phyloP scores from a whole-genome alignment of 2,329 filamentous ascomycete species.

The Uncinocarpus reesii region DNA sequence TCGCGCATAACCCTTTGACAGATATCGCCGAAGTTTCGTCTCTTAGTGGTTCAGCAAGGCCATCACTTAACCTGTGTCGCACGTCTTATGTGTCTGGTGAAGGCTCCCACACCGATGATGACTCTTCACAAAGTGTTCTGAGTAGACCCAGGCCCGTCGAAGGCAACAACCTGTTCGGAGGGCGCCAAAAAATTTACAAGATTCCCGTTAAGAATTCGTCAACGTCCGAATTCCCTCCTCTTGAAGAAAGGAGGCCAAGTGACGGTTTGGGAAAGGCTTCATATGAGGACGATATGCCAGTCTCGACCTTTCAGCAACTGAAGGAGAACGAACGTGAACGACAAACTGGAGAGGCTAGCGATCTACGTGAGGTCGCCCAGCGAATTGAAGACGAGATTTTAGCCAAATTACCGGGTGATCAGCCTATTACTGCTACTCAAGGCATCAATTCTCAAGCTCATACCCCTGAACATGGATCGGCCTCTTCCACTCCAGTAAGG shows the following conservation, averaged over 20 bases:
- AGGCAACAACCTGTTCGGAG: constrained; percentile 87
- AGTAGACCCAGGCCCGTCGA: constrained; percentile 69
- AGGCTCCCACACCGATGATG: constrained; percentile 54
- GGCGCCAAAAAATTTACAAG: constrained; percentile 90
- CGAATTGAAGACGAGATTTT: constrained; percentile 37
- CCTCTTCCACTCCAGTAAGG: constrained; percentile 21
- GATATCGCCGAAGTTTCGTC: constrained; percentile 92
- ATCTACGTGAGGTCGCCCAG: not conserved
- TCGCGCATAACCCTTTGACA: constrained; percentile 55
- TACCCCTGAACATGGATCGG: constrained; percentile 20
- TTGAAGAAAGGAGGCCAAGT: constrained; percentile 17
- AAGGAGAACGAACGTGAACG: constrained; percentile 43
- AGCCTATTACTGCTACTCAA: constrained; percentile 77
- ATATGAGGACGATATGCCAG: constrained; percentile 77
- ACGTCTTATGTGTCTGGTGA: constrained; percentile 56
- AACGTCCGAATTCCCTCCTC: constrained; percentile 33
- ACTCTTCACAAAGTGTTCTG: constrained; percentile 61
- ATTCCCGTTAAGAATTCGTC: constrained; percentile 48
- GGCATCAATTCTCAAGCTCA: constrained; percentile 68
- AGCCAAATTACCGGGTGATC: constrained; percentile 57
- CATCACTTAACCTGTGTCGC: constrained; percentile 50
- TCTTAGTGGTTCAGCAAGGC: constrained; percentile 49
- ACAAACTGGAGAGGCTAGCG: constrained; percentile 22
- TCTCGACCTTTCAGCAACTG: constrained; percentile 67
- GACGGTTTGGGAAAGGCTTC: constrained; percentile 55